Conservation (phyloP, 352 stramenopile genomes). For the Globisporangium middletonii region DNA sequence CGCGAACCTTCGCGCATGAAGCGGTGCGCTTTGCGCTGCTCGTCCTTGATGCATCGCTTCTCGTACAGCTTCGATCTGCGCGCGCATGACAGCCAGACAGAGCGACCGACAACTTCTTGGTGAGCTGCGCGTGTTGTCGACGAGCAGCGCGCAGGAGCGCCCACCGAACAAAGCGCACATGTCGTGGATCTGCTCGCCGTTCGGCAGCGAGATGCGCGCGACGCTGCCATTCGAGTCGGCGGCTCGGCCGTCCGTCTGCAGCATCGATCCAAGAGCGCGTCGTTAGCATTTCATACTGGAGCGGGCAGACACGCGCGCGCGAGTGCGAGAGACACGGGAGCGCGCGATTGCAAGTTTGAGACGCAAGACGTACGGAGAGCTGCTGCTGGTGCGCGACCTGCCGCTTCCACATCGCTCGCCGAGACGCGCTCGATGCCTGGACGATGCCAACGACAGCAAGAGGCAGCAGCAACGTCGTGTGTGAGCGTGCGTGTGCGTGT, state of each 20-base stretch:
- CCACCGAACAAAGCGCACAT: constrained; percentile 26
- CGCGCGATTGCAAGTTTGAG: neutral
- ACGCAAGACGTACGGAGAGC: neutral
- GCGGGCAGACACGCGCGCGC: neutral
- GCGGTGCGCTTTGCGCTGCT: constrained; percentile 48
- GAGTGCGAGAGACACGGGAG: neutral
- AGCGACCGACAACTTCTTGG: neutral
- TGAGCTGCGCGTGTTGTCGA: neutral
- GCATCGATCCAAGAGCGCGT: neutral
- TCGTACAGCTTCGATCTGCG: constrained; percentile 63
- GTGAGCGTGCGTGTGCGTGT: neutral
- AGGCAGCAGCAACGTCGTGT: too few relatives aligned
- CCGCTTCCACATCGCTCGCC: constrained; percentile 66
- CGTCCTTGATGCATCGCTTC: constrained; percentile 57
- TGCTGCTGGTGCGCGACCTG: constrained; percentile 32
- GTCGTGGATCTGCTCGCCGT: constrained; percentile 67
- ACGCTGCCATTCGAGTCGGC: constrained; percentile 9
- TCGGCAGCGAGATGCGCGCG: constrained; percentile 47
- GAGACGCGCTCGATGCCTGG: constrained; percentile 44
- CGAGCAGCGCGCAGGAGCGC: neutral
- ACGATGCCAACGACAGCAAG: neutral
- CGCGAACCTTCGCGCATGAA: constrained; percentile 37
- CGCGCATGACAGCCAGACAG: neutral
- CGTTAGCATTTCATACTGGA: neutral
- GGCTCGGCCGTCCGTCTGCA: constrained; percentile 8